Evolutionary conservation across 495 filamentous ascomycete genomes (phyloP).

Genomic region (Hypoxylon crocopeplum): DNA sequence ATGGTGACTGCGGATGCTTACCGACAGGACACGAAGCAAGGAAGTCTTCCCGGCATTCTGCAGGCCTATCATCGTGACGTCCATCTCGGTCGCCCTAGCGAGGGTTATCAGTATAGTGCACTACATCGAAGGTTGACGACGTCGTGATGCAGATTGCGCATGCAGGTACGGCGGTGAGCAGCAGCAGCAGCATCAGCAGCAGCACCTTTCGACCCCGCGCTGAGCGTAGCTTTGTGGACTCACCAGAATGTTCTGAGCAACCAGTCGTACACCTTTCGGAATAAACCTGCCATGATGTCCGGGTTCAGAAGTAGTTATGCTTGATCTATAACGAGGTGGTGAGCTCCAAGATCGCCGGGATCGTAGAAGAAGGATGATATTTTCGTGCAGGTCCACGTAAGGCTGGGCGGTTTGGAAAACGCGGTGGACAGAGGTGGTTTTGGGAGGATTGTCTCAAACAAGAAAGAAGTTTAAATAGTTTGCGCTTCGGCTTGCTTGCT

Average conservation of each 20-base stretch:
- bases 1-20: constrained; percentile 57
- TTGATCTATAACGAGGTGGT: constrained; percentile 15
- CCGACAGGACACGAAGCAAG: constrained; percentile 88
- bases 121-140: constrained; percentile 18
- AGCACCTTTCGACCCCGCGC: constrained; percentile 25
- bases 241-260: constrained; percentile 97
- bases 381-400: constrained; percentile 30
- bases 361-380: constrained; percentile 22
- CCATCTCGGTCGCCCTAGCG: constrained; percentile 95
- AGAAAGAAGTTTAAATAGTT: constrained; percentile 42
- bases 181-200: not conserved
- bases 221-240: constrained; percentile 51
- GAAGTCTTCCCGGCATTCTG: constrained; percentile 99
- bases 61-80: constrained; percentile 98
- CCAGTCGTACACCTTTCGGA: constrained; percentile 97
- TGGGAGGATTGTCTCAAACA: constrained; percentile 41
- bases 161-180: constrained; percentile 36
- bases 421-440: constrained; percentile 35
- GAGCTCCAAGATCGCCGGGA: constrained; percentile 17
- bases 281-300: constrained; percentile 78
- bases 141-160: constrained; percentile 30
- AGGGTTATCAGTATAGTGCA: constrained; percentile 38
- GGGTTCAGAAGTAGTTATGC: constrained; percentile 14
- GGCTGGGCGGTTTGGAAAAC: constrained; percentile 41
- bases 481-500: constrained; percentile 45